Percentiles rank a stretch among this genome's conserved stretches.
Conservation (phyloP, 345 rosid species). For the Kernera saxatilis region DNA sequence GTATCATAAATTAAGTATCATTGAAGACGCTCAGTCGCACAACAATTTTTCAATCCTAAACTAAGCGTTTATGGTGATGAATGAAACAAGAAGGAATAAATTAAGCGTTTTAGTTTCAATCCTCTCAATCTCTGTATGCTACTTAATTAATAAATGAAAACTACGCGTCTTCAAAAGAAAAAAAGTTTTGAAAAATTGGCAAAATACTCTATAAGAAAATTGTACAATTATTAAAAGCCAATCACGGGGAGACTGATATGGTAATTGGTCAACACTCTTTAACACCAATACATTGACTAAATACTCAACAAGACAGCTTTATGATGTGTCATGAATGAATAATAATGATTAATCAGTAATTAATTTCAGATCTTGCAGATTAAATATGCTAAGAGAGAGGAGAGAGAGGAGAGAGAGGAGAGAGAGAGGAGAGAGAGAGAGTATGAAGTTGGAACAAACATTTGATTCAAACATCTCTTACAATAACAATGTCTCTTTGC, state of each 20-base stretch:
- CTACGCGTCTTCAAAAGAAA: no score
- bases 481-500: slow-evolving; percentile 14
- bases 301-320: slow-evolving; percentile 9
- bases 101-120: no score
- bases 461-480: slow-evolving; percentile 28
- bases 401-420: background rate
- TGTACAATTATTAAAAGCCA: background rate
- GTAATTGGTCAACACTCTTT: slow-evolving; percentile 12
- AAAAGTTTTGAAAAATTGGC: no score
- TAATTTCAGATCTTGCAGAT: slow-evolving; percentile 21
- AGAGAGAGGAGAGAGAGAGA: background rate
- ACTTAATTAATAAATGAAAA: no score
- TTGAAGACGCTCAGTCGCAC: no score
- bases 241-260: background rate
- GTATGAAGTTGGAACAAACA: slow-evolving; percentile 20
- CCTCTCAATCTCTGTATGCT: no score
- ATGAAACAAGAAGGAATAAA: no score
- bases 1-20: no score
- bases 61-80: no score
- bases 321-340: slow-evolving; percentile 13
- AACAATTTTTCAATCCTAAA: no score
- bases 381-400: background rate
- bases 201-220: no score
- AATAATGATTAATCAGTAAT: slow-evolving; percentile 1
- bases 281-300: background rate